phyloP scores from a whole-genome alignment of 2,329 filamentous ascomycete species.

The Rhinocladiella mackenziei region DNA sequence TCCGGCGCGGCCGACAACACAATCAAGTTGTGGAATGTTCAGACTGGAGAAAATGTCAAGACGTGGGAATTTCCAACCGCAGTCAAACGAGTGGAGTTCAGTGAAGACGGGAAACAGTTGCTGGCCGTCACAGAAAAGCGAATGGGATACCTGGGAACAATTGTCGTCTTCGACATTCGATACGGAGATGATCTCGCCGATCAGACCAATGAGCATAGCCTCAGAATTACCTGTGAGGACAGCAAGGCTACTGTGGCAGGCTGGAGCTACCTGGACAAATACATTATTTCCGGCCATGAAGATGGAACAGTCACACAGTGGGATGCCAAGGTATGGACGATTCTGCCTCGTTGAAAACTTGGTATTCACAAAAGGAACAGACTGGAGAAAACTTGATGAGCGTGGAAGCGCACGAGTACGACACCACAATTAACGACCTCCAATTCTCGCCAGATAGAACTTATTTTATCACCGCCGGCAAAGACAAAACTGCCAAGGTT shows the following conservation, averaged over 20 bases:
- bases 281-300: constrained; percentile 96
- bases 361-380: constrained; percentile 38
- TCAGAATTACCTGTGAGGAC: constrained; percentile 89
- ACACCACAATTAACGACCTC: constrained; percentile 79
- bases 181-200: constrained; percentile 70
- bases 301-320: constrained; percentile 89
- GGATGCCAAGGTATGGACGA: constrained; percentile 69
- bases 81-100: constrained; percentile 97
- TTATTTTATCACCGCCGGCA: constrained; percentile 97
- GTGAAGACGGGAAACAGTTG: constrained; percentile 83
- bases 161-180: constrained; percentile 86
- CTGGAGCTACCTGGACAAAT: constrained; percentile 90
- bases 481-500: constrained; percentile 95
- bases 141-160: constrained; percentile 91
- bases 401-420: constrained; percentile 78
- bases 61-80: constrained; percentile 96
- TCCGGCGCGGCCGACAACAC: constrained; percentile 98
- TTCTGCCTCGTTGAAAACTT: background rate
- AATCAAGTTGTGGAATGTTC: constrained; percentile 93
- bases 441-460: constrained; percentile 93
- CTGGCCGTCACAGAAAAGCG: constrained; percentile 97
- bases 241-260: constrained; percentile 97
- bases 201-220: constrained; percentile 74
- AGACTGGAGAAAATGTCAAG: constrained; percentile 88
- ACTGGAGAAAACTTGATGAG: constrained; percentile 78